A percentile compares a stretch with the other conserved stretches of the same genome.
phyloP scores from a whole-genome alignment of 2,329 filamentous ascomycete genomes.

The Sordariomycetes sp. region DNA sequence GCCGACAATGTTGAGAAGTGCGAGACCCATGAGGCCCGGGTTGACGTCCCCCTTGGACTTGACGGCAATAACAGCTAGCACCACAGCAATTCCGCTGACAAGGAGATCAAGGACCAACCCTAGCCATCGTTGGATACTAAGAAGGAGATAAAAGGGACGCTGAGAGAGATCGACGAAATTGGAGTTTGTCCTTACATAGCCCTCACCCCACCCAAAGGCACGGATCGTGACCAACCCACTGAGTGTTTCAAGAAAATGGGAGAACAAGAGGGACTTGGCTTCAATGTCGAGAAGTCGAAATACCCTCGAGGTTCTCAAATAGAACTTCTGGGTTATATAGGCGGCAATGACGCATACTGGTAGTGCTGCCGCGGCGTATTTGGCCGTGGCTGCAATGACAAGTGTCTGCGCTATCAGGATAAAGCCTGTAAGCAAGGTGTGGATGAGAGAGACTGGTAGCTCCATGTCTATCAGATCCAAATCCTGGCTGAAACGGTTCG shows the following conservation, averaged over 20 bases:
- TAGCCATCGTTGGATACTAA: constrained; percentile 30
- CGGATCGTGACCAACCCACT: constrained; percentile 40
- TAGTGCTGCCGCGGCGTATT: constrained; percentile 32
- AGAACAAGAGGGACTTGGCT: constrained; percentile 42
- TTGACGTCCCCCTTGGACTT: constrained; percentile 2
- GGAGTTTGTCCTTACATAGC: constrained; percentile 30
- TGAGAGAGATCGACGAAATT: constrained; percentile 20
- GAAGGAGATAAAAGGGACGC: constrained; percentile 19
- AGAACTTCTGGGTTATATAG: constrained; percentile 40
- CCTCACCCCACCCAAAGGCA: constrained; percentile 34
- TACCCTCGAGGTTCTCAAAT: constrained; percentile 46
- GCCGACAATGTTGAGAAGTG: too few relatives aligned
- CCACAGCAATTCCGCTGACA: constrained; percentile 20
- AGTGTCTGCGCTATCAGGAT: constrained; percentile 3
- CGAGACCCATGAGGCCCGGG: too few relatives aligned
- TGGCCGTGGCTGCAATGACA: constrained; percentile 27
- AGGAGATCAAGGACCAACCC: constrained; percentile 26
- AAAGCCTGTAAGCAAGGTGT: constrained; percentile 1
- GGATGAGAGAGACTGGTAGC: constrained; percentile 19
- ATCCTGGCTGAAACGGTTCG: constrained; percentile 27
- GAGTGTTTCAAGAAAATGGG: constrained; percentile 41
- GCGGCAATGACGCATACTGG: constrained; percentile 31
- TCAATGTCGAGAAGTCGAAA: constrained; percentile 48
- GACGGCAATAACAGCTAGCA: constrained; percentile 30
- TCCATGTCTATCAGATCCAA: constrained; percentile 25